These are phyloP conservation scores for Didymella pomorum DNA, from an alignment of 2,329 filamentous ascomycete genomes.

Conservation along the genomic window DNA sequence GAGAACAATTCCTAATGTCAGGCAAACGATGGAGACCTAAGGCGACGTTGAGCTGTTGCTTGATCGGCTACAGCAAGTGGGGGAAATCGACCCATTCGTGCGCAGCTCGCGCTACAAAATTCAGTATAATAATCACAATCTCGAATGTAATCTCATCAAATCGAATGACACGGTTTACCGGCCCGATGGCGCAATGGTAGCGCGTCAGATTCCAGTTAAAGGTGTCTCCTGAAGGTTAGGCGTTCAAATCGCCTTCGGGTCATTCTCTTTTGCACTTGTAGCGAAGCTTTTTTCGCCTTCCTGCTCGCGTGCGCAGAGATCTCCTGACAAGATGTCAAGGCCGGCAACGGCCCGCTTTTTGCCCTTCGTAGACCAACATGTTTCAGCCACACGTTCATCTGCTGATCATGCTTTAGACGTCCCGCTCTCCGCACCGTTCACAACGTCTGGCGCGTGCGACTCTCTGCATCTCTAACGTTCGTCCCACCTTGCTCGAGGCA, in stretches of 20 bases:
- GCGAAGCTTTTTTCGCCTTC: not conserved
- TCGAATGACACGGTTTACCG: constrained; percentile 25
- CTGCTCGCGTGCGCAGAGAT: not conserved
- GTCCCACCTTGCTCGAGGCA: not conserved
- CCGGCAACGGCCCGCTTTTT: constrained; percentile 14
- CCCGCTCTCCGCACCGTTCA: constrained; percentile 2
- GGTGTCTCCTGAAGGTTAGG: constrained; percentile 27
- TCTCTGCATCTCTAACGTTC: not conserved
- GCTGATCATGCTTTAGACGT: constrained; percentile 6
- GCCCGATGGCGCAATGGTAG: constrained; percentile 28
- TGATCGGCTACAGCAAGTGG: not conserved
- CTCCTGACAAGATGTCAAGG: not conserved
- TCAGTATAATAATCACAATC: no score
- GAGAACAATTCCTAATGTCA: no score
- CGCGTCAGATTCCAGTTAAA: constrained; percentile 27
- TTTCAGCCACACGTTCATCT: constrained; percentile 14
- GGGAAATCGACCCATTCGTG: not conserved
- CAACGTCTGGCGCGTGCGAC: constrained; percentile 5
- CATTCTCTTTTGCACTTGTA: constrained; percentile 16
- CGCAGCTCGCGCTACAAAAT: no score
- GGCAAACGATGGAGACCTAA: no score
- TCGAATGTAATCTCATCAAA: constrained; percentile 5
- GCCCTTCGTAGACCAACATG: constrained; percentile 2
- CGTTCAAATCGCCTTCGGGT: constrained; percentile 27
- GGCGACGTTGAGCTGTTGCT: not conserved